These are phyloP conservation scores for Neonectria neomacrospora DNA, from an alignment of 2,329 filamentous ascomycete genomes.

Conservation along the genomic window DNA sequence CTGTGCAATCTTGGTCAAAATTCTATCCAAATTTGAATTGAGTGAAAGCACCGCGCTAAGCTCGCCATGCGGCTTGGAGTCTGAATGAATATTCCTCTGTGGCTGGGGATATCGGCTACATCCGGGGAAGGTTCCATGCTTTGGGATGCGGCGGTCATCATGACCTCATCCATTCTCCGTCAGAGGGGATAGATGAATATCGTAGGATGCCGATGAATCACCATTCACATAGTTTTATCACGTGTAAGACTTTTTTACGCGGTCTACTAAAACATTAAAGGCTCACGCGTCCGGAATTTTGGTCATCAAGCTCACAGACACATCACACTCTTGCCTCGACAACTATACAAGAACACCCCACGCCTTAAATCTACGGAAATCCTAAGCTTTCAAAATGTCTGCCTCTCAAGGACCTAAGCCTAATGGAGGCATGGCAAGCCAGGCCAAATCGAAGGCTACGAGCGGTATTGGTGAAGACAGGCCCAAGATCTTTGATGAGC, in stretches of 20 bases:
- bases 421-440: not conserved
- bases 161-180: not conserved
- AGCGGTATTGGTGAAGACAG: not conserved
- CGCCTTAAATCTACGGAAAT: not conserved
- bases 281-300: not conserved
- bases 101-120: not conserved
- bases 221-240: not conserved
- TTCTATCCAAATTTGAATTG: no score
- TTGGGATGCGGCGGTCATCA: not conserved
- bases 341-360: not conserved
- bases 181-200: not conserved
- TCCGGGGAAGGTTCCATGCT: not conserved
- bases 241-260: not conserved
- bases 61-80: no score
- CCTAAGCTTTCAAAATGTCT: not conserved
- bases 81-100: no score
- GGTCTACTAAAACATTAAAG: not conserved
- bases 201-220: not conserved
- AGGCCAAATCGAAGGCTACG: not conserved
- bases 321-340: not conserved
- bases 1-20: no score
- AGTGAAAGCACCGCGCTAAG: no score
- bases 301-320: not conserved
- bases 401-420: not conserved
- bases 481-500: constrained; percentile 58